Percentiles rank a stretch among this genome's conserved stretches.
Evolutionary conservation across 2,329 filamentous ascomycete species (phyloP).

Genomic region (Scedosporium dehoogii): DNA sequence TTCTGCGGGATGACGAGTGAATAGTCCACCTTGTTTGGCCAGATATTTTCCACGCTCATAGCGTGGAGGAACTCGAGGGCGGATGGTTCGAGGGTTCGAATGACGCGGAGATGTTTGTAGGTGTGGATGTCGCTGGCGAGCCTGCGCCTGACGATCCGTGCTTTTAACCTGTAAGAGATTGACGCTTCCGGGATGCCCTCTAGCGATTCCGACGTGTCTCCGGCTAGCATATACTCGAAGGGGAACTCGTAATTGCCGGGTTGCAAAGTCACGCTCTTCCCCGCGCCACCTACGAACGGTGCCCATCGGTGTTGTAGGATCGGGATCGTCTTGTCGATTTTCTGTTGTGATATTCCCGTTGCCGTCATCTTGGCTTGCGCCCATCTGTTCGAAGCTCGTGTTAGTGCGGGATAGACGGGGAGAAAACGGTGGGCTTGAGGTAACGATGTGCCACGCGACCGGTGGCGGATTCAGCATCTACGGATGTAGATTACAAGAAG

Average conservation of each 20-base stretch:
- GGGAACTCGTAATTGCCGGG: conserved; percentile 79
- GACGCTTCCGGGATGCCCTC: conserved; percentile 81
- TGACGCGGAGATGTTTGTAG: conserved; percentile 68
- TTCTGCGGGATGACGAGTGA: conserved; percentile 89
- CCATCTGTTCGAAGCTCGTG: conserved; percentile 28
- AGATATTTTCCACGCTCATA: conserved; percentile 94
- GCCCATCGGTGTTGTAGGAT: conserved; percentile 63
- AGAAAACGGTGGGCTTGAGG: not conserved
- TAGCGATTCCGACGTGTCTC: conserved; percentile 71
- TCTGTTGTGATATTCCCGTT: conserved; percentile 48
- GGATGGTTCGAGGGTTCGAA: conserved; percentile 66
- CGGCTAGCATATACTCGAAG: conserved; percentile 65
- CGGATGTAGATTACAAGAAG: conserved; percentile 6
- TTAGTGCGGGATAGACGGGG: not conserved
- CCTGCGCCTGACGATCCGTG: conserved; percentile 77
- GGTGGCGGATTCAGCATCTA: conserved; percentile 3
- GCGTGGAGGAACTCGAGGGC: conserved; percentile 73
- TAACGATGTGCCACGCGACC: not conserved
- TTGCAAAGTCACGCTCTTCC: conserved; percentile 48
- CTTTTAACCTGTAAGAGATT: conserved; percentile 85
- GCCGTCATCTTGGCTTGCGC: conserved; percentile 41
- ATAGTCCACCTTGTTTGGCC: conserved; percentile 97
- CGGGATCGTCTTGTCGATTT: conserved; percentile 45
- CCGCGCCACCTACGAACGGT: conserved; percentile 49
- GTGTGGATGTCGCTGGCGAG: conserved; percentile 78